These are phyloP conservation scores for Candida nonsorbophila DNA, from an alignment of 805 yeast species.

Conservation along the genomic window DNA sequence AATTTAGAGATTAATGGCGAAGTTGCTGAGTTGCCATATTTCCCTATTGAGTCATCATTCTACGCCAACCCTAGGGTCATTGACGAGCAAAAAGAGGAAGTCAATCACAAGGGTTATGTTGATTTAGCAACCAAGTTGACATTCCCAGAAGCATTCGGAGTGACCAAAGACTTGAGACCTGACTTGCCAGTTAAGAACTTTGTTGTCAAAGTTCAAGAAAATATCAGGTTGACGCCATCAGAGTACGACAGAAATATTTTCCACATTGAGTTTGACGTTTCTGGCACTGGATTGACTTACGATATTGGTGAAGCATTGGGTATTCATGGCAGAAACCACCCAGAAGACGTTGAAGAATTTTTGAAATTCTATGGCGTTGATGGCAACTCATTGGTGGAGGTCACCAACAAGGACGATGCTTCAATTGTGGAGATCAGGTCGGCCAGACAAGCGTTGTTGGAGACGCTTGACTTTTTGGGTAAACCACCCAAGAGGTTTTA, in stretches of 20 bases:
- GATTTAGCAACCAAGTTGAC: slow-evolving; percentile 66
- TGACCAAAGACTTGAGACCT: slow-evolving; percentile 67
- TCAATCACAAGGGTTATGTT: slow-evolving; percentile 28
- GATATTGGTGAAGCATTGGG: slow-evolving; percentile 97
- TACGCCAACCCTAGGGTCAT: slow-evolving; percentile 51
- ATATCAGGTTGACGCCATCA: slow-evolving; percentile 83
- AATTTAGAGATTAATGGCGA: slow-evolving; percentile 29
- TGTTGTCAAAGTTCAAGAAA: slow-evolving; percentile 84
- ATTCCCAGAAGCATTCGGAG: slow-evolving; percentile 74
- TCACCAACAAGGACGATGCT: slow-evolving; percentile 63
- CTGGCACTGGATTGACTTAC: slow-evolving; percentile 87
- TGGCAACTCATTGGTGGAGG: slow-evolving; percentile 61
- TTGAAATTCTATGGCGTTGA: slow-evolving; percentile 66
- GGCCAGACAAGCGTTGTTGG: slow-evolving; percentile 72
- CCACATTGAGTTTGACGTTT: slow-evolving; percentile 90
- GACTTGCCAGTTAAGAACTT: slow-evolving; percentile 83
- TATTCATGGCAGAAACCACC: slow-evolving; percentile 82
- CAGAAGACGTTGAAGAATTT: slow-evolving; percentile 61
- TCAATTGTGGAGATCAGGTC: slow-evolving; percentile 67
- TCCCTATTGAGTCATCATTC: slow-evolving; percentile 62
- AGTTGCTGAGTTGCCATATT: slow-evolving; percentile 37
- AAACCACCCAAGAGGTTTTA: slow-evolving; percentile 94
- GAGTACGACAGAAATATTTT: slow-evolving; percentile 92
- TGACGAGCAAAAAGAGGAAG: slow-evolving; percentile 31
- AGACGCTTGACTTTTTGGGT: slow-evolving; percentile 84